Conservation (phyloP, 176 grass and related monocot genomes). For the Chrysopogon serrulatus region DNA sequence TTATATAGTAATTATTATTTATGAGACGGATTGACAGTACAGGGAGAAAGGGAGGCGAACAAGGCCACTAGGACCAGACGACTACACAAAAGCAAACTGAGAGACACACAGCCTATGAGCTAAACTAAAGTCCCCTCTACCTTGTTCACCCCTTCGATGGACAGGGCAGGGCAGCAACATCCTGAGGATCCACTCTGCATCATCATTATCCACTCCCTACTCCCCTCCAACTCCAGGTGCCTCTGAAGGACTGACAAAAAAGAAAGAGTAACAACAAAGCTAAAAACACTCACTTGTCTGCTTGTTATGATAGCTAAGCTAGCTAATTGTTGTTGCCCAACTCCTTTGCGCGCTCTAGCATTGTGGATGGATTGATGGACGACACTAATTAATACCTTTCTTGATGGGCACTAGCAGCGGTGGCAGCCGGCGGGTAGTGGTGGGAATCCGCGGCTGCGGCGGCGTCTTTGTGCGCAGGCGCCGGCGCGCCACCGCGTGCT, state of each 20-base stretch:
- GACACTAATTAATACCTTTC: not conserved
- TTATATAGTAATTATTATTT: not conserved
- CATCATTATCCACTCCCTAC: not conserved
- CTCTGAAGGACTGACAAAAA: not conserved
- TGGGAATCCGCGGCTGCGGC: no score
- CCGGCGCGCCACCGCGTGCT: not conserved
- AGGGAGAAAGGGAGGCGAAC: not conserved
- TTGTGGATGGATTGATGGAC: no score
- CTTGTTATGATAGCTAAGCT: not conserved
- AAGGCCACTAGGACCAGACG: no score
- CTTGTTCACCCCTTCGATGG: no score
- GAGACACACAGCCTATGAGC: no score
- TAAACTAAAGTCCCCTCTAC: no score
- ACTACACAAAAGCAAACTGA: no score
- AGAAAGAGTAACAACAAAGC: not conserved
- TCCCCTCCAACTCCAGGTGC: not conserved
- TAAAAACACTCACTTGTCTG: not conserved
- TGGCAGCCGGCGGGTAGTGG: not conserved
- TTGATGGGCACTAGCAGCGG: not conserved
- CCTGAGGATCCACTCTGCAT: no score
- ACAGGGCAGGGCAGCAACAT: no score
- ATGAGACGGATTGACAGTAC: not conserved
- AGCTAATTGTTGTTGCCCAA: not conserved
- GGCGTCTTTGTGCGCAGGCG: no score
- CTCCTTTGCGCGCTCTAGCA: not conserved